Evolutionary conservation across 176 grass and related monocot species (phyloP).

Genomic region (Alloteropsis semialata): DNA sequence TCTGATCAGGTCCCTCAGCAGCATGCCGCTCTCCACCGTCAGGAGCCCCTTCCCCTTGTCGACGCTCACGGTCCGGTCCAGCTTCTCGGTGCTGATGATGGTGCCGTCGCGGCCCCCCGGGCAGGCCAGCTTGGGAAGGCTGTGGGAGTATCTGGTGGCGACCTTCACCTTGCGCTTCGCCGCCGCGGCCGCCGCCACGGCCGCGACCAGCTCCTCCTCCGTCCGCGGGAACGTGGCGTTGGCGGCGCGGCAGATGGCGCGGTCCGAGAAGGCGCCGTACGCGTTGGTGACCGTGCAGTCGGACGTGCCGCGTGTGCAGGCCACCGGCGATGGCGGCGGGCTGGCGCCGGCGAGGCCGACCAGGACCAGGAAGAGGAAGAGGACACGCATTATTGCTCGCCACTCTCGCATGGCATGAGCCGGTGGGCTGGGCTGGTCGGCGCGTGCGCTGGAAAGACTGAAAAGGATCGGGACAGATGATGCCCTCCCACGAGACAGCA

Average conservation of each 20-base stretch:
- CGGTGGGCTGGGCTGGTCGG: too few relatives aligned
- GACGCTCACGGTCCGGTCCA: background rate
- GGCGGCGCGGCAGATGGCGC: background rate
- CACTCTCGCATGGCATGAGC: too few relatives aligned
- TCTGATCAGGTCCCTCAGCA: slow-evolving; percentile 41
- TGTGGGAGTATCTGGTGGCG: background rate
- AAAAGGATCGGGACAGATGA: too few relatives aligned
- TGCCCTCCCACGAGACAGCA: too few relatives aligned
- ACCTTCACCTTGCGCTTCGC: background rate
- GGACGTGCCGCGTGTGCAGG: background rate
- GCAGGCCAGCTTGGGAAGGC: background rate
- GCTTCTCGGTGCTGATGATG: background rate
- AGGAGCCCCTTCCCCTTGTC: background rate
- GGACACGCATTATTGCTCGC: too few relatives aligned
- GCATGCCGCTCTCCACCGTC: background rate
- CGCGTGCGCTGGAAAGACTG: too few relatives aligned
- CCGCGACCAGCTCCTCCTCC: background rate
- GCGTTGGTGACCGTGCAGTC: background rate
- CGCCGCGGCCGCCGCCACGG: background rate
- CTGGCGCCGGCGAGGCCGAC: too few relatives aligned
- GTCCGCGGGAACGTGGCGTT: background rate
- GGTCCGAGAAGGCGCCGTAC: background rate
- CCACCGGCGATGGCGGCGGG: too few relatives aligned
- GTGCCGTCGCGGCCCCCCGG: background rate
- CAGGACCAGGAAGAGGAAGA: too few relatives aligned